Percentiles rank a stretch among this genome's conserved stretches.
These are phyloP conservation scores for Microdochium trichocladiopsis DNA, from an alignment of 2,329 filamentous ascomycete genomes.

Conservation along the genomic window DNA sequence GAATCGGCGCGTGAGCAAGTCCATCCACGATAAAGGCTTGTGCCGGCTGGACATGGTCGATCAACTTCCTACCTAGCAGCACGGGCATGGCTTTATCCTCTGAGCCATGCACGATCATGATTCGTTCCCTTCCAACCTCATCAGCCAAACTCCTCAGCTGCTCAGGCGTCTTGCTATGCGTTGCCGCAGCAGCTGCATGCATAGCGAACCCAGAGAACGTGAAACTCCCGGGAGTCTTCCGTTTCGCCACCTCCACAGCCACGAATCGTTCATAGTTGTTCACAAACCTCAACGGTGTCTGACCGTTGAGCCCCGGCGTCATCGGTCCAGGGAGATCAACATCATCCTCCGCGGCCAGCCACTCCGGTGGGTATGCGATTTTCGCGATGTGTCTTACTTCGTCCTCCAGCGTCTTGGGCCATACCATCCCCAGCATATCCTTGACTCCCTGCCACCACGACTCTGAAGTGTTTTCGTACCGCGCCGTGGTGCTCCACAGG, in stretches of 20 bases:
- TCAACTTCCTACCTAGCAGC: constrained; percentile 62
- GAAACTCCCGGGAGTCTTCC: constrained; percentile 55
- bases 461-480: constrained; percentile 49
- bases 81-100: constrained; percentile 71
- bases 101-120: constrained; percentile 72
- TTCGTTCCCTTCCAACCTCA: constrained; percentile 62
- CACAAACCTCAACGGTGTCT: constrained; percentile 51
- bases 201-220: constrained; percentile 62
- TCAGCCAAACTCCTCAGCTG: constrained; percentile 63
- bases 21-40: constrained; percentile 58
- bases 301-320: constrained; percentile 23
- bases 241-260: constrained; percentile 71
- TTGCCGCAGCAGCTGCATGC: constrained; percentile 71
- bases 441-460: constrained; percentile 57
- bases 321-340: constrained; percentile 38
- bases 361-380: constrained; percentile 59
- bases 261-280: constrained; percentile 79
- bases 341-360: constrained; percentile 56
- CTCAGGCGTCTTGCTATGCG: constrained; percentile 66
- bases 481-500: constrained; percentile 55
- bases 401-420: constrained; percentile 64
- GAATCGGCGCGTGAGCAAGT: constrained; percentile 67
- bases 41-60: constrained; percentile 55
- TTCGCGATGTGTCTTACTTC: constrained; percentile 57
- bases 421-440: constrained; percentile 42